phyloP scores from a whole-genome alignment of 1,139 yeast genomes.

The Sugiyamaella castrensis region DNA sequence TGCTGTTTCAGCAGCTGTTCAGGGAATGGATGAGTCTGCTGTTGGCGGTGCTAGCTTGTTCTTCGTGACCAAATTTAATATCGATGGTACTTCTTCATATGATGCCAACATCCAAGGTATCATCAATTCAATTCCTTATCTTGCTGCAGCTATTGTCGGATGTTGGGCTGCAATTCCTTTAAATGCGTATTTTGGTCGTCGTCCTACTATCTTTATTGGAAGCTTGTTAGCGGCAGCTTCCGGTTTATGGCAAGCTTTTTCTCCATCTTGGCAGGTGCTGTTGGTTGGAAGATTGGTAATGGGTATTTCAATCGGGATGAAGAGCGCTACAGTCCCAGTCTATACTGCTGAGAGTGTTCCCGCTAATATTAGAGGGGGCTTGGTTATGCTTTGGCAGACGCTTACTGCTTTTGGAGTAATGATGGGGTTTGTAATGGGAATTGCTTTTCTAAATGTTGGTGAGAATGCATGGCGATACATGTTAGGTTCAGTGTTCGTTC shows the following conservation, averaged over 20 bases:
- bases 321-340: constrained; percentile 73
- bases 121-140: constrained; percentile 75
- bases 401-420: constrained; percentile 84
- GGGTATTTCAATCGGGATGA: constrained; percentile 67
- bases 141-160: constrained; percentile 62
- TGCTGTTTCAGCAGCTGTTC: constrained; percentile 84
- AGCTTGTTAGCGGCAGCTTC: constrained; percentile 58
- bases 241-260: constrained; percentile 54
- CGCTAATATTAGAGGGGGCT: constrained; percentile 65
- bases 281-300: constrained; percentile 61
- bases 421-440: constrained; percentile 67
- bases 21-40: constrained; percentile 89
- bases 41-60: constrained; percentile 77
- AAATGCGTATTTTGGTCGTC: constrained; percentile 59
- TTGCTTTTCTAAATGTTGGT: constrained; percentile 33
- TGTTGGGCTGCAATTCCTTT: constrained; percentile 71
- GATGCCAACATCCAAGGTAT: constrained; percentile 63
- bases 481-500: constrained; percentile 39
- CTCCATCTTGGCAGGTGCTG: constrained; percentile 63
- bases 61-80: constrained; percentile 59
- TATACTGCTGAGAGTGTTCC: constrained; percentile 76
- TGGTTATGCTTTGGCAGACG: constrained; percentile 74
- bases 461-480: constrained; percentile 41
- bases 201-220: constrained; percentile 57
- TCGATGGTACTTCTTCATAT: constrained; percentile 37